Evolutionary conservation across 2,329 filamentous ascomycete species (phyloP).

Genomic region (Xylogone sp.): DNA sequence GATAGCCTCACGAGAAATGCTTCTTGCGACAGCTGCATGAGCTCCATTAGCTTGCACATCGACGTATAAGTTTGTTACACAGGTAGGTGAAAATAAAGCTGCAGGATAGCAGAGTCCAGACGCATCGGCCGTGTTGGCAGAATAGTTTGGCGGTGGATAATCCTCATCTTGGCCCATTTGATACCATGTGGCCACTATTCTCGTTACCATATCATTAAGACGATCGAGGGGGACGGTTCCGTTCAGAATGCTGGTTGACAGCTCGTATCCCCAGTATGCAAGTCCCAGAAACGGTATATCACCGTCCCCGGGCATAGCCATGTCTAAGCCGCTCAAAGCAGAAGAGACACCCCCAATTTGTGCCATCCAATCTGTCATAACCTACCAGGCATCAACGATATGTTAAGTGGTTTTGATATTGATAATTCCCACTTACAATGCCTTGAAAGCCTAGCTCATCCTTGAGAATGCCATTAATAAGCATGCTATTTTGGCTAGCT

Average conservation of each 20-base stretch:
- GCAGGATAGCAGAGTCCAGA: constrained; percentile 54
- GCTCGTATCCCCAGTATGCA: constrained; percentile 51
- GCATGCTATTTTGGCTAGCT: constrained; percentile 63
- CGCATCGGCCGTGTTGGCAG: constrained; percentile 51
- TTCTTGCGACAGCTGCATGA: constrained; percentile 45
- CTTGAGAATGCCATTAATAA: constrained; percentile 67
- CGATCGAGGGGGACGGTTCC: constrained; percentile 52
- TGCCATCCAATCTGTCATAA: constrained; percentile 68
- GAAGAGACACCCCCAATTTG: constrained; percentile 57
- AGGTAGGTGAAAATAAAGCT: constrained; percentile 54
- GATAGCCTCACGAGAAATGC: constrained; percentile 51
- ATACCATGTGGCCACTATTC: constrained; percentile 57
- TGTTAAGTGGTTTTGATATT: not conserved
- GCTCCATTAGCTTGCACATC: constrained; percentile 43
- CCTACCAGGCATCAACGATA: constrained; percentile 31
- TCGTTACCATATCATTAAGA: constrained; percentile 53
- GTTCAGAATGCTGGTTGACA: constrained; percentile 52
- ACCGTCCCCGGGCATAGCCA: constrained; percentile 65
- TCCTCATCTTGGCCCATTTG: constrained; percentile 55
- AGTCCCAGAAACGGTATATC: constrained; percentile 46
- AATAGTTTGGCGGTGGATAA: constrained; percentile 55
- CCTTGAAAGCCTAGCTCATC: constrained; percentile 73
- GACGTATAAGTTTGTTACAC: constrained; percentile 67
- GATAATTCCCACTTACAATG: constrained; percentile 10
- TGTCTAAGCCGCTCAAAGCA: constrained; percentile 61